Conservation (phyloP, 495 filamentous ascomycete species). For the Aspergillus sclerotioniger region DNA sequence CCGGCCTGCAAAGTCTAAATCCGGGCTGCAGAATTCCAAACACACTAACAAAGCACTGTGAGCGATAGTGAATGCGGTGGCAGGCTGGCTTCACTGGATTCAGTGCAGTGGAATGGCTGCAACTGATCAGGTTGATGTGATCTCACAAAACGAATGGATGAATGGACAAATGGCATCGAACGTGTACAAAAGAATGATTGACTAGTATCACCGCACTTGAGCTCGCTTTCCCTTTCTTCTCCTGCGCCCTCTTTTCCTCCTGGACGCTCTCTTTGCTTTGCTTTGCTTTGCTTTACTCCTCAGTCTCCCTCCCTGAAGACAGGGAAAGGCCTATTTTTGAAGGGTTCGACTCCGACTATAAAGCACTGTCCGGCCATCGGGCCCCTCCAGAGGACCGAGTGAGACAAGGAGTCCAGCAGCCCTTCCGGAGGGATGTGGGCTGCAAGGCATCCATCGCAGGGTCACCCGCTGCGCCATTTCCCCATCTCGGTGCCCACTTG, state of each 20-base stretch:
- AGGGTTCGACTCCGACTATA: slow-evolving; percentile 7
- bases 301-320: slow-evolving; percentile 3
- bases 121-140: not conserved
- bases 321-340: slow-evolving; percentile 20
- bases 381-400: slow-evolving; percentile 16
- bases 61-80: not conserved
- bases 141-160: slow-evolving; percentile 8
- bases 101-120: not conserved
- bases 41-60: not conserved
- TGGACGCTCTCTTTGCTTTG: slow-evolving; percentile 4
- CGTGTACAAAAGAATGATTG: not conserved
- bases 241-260: slow-evolving; percentile 17
- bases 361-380: not conserved
- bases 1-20: not conserved
- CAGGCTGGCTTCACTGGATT: no score
- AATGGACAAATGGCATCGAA: slow-evolving; percentile 1
- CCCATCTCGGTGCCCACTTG: not conserved
- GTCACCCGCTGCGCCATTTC: not conserved
- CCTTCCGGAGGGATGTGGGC: slow-evolving; percentile 17
- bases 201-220: no score
- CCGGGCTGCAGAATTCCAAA: not conserved
- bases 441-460: slow-evolving; percentile 22
- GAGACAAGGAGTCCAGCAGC: slow-evolving; percentile 28
- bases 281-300: slow-evolving; percentile 7
- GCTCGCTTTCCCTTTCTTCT: slow-evolving; percentile 10